phyloP scores from a whole-genome alignment of 1,139 yeast genomes.

The Entelexis paramagnoliae region DNA sequence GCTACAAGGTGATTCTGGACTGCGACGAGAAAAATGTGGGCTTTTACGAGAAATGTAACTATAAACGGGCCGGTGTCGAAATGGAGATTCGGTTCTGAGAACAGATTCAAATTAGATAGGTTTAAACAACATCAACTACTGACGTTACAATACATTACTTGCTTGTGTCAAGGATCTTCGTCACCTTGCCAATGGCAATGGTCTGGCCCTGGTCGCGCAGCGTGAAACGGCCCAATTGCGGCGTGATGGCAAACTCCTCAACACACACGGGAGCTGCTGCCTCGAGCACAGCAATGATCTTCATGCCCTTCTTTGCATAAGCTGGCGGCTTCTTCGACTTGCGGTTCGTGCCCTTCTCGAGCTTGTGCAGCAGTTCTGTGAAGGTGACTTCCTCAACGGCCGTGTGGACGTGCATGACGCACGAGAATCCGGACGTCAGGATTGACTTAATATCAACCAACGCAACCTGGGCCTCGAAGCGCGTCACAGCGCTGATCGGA shows the following conservation, averaged over 20 bases:
- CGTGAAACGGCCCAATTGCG: slow-evolving; percentile 95
- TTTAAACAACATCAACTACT: neutral
- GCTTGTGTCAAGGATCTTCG: slow-evolving; percentile 33
- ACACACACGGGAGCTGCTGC: slow-evolving; percentile 80
- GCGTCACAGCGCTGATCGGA: slow-evolving; percentile 86
- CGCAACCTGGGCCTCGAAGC: slow-evolving; percentile 92
- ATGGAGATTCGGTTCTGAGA: slow-evolving; percentile 39
- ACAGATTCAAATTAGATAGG: neutral
- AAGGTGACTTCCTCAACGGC: slow-evolving; percentile 92
- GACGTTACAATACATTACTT: neutral
- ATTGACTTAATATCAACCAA: slow-evolving; percentile 92
- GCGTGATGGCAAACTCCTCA: slow-evolving; percentile 83
- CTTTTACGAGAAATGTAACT: slow-evolving; percentile 84
- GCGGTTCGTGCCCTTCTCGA: slow-evolving; percentile 94
- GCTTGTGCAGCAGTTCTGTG: slow-evolving; percentile 74
- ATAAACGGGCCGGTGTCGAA: slow-evolving; percentile 47
- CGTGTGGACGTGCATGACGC: slow-evolving; percentile 98
- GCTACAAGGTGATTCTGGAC: slow-evolving; percentile 84
- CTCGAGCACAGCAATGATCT: slow-evolving; percentile 85
- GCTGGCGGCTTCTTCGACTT: slow-evolving; percentile 95
- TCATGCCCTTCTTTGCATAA: slow-evolving; percentile 98
- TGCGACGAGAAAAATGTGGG: slow-evolving; percentile 72
- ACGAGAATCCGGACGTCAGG: slow-evolving; percentile 87
- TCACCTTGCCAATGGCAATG: slow-evolving; percentile 93
- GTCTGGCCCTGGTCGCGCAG: slow-evolving; percentile 97